phyloP scores from a whole-genome alignment of 805 yeast genomes.

The Cyberlindnera mississippiensis region DNA sequence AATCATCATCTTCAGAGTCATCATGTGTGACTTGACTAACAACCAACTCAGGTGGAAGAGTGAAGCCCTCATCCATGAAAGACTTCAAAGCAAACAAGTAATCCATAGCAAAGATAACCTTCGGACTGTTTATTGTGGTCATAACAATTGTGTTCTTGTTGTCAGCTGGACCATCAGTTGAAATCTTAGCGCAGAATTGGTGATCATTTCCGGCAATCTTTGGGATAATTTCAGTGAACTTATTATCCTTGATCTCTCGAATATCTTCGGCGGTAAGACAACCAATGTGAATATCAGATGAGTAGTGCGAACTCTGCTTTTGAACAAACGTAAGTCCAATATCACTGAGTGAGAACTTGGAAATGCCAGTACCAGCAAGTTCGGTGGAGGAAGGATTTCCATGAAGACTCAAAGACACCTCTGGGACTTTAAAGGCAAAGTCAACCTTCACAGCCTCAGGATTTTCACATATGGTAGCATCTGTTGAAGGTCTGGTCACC shows the following conservation, averaged over 20 bases:
- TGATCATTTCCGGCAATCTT: slow-evolving; percentile 53
- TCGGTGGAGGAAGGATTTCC: slow-evolving; percentile 43
- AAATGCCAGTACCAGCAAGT: slow-evolving; percentile 41
- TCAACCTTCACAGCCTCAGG: slow-evolving; percentile 34
- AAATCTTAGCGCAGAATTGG: slow-evolving; percentile 62
- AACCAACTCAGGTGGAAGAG: slow-evolving; percentile 13
- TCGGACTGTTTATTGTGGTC: slow-evolving; percentile 75
- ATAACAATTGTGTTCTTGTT: slow-evolving; percentile 46
- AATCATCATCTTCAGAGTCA: slow-evolving; percentile 1
- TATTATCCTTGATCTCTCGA: slow-evolving; percentile 56
- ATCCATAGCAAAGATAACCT: slow-evolving; percentile 78
- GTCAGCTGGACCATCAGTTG: slow-evolving; percentile 37
- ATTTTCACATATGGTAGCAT: slow-evolving; percentile 13
- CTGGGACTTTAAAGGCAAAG: slow-evolving; percentile 56
- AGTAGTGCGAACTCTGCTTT: slow-evolving; percentile 50
- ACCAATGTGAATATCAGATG: slow-evolving; percentile 57
- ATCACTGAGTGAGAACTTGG: slow-evolving; percentile 58
- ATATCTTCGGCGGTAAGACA: slow-evolving; percentile 79
- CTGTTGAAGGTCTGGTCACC: slow-evolving; percentile 22
- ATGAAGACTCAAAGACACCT: slow-evolving; percentile 57
- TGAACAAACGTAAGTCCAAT: slow-evolving; percentile 48
- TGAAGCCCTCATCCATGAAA: slow-evolving; percentile 52
- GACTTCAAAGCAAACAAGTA: slow-evolving; percentile 71
- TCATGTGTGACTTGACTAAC: background rate
- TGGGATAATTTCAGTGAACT: slow-evolving; percentile 80